A percentile compares a stretch with the other conserved stretches of the same genome.
Evolutionary conservation across 352 stramenopile species (phyloP).

Genomic region (Globisporangium ultimum): DNA sequence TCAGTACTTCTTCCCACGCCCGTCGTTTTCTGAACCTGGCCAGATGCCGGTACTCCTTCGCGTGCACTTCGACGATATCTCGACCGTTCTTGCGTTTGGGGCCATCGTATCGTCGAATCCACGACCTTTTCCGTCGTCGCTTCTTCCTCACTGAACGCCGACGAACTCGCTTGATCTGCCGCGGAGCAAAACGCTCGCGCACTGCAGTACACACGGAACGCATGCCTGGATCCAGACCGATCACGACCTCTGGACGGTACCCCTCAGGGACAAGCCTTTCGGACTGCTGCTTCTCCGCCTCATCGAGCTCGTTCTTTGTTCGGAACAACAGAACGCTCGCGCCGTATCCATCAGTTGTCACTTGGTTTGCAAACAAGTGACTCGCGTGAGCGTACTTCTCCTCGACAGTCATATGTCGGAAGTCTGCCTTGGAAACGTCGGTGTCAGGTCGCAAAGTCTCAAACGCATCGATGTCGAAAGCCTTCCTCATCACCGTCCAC

Average conservation of each 20-base stretch:
- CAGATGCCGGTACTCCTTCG: conserved; percentile 14
- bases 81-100: conserved; percentile 9
- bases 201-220: conserved; percentile 10
- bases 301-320: conserved; percentile 10
- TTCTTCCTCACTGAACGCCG: conserved; percentile 1
- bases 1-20: conserved; percentile 14
- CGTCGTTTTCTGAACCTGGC: conserved; percentile 14
- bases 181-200: conserved; percentile 7
- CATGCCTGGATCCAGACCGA: conserved; percentile 18
- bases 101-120: conserved; percentile 10
- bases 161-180: not conserved
- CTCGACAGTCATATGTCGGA: not conserved
- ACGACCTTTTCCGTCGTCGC: not conserved
- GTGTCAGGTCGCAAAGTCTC: conserved; percentile 9
- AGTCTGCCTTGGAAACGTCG: conserved; percentile 6
- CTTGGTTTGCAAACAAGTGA: conserved; percentile 17
- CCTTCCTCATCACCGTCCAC: conserved; percentile 12
- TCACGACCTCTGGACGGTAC: conserved; percentile 9
- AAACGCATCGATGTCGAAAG: conserved; percentile 9
- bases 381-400: conserved; percentile 16
- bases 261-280: conserved; percentile 4
- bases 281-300: conserved; percentile 1
- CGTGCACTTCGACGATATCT: conserved; percentile 12
- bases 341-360: conserved; percentile 16
- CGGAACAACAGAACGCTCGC: conserved; percentile 11